Evolutionary conservation across 192 early-diverging fungal species (phyloP), one percentile per base, ranked within the genome.

Genomic region (Umbelopsis vinacea): DNA sequence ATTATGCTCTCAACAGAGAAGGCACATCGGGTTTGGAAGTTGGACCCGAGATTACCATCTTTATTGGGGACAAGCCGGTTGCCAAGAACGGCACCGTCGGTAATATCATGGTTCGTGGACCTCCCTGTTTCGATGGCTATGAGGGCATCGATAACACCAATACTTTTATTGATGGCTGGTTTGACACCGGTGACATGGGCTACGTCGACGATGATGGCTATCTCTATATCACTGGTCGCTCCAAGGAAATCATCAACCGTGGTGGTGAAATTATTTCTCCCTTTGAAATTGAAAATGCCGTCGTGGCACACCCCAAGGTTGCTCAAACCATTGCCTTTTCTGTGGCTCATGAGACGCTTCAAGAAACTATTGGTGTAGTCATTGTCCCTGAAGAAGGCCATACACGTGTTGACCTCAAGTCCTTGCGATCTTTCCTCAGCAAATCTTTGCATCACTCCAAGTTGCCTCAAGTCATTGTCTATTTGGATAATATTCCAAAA

Each of bases 191-290:
- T 54, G 90, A 92, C 76, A 85, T 91, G 78, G 91, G 90, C 47
- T 89, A 87, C 69, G 45, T 89, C 11, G 92, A 93, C 71, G 72
- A 63, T 15, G 89, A 91, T 53, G 89, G 89, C 1, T 93, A 88
- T 68, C 75, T 90, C 45, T 85, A 85, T 55, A 81, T 93, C 45
- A 91, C 89, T 23, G 92, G 92, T 19, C 86, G 92, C 7, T 90
- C 89, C 81, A 92, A 93, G 83, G 92, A 92, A 81, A 84, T 90
- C 70, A 93, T 93, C 73, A 93, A 92, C 82, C 89, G 92, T 35
- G 92, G 92, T 50, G 92, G 92, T 46, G 92, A 92, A 74, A 93
- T 88, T 76, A 92, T 93, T 71, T 90, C 88, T 12, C 92, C 92
- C 14, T 76, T 91, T 43, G 92, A 93, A 79, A 84, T 93, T 19